phyloP scores from a whole-genome alignment of 2,329 filamentous ascomycete species.

The Pyrenochaeta sp. region DNA sequence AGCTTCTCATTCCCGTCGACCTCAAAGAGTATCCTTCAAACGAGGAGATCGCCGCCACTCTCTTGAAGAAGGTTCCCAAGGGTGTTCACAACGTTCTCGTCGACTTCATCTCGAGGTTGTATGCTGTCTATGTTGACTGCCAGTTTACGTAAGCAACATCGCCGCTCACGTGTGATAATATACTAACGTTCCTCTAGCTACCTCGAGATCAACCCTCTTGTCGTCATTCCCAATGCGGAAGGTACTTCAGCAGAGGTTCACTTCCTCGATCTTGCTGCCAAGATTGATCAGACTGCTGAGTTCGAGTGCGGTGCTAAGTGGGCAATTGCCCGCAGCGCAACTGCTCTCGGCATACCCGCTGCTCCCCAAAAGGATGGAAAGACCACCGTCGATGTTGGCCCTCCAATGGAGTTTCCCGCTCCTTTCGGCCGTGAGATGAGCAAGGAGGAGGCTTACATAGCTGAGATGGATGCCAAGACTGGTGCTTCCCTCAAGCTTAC shows the following conservation, averaged over 20 bases:
- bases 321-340: conserved; percentile 92
- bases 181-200: conserved; percentile 60
- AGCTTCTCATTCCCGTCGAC: conserved; percentile 96
- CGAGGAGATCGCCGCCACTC: conserved; percentile 82
- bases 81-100: conserved; percentile 98
- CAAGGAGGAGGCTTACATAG: conserved; percentile 99
- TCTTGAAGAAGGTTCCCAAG: conserved; percentile 92
- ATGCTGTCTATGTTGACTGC: conserved; percentile 99
- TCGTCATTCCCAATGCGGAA: conserved; percentile 93
- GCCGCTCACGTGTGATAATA: neutral
- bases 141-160: conserved; percentile 77
- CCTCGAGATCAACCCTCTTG: conserved; percentile 99
- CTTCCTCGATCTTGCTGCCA: conserved; percentile 98
- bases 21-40: conserved; percentile 95
- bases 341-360: conserved; percentile 82
- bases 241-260: conserved; percentile 92
- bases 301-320: conserved; percentile 99
- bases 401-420: conserved; percentile 98
- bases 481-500: conserved; percentile 98
- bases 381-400: conserved; percentile 93
- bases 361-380: conserved; percentile 69
- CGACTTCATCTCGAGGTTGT: conserved; percentile 98
- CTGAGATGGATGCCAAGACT: conserved; percentile 98
- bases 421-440: conserved; percentile 97
- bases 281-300: conserved; percentile 98